Percentiles rank a stretch among this genome's conserved stretches.
phyloP scores from a whole-genome alignment of 306 rosid genomes.

The Rubus parviflorus region DNA sequence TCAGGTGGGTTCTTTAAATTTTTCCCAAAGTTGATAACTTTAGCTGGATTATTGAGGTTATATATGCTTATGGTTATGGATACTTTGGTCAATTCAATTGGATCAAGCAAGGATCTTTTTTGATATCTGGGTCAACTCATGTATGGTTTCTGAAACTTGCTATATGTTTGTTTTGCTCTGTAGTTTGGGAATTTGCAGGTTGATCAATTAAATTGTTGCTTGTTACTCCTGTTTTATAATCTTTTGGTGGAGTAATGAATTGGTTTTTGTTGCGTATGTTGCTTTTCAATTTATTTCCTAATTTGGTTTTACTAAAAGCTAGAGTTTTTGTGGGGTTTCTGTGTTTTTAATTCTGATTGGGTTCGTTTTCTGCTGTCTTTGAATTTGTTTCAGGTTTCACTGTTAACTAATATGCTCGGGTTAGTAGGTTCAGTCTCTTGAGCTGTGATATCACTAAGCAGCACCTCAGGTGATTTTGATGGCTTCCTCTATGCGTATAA shows the following conservation, averaged over 20 bases:
- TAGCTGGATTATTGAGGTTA: conserved; percentile 2
- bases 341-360: neutral
- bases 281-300: conserved; percentile 13
- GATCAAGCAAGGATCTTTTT: neutral
- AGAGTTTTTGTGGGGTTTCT: neutral
- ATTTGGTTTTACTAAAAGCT: conserved; percentile 4
- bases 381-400: conserved; percentile 10
- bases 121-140: conserved; percentile 18
- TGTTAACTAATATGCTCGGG: conserved; percentile 4
- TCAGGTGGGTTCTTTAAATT: conserved; percentile 32
- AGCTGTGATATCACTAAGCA: conserved; percentile 10
- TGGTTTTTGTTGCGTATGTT: conserved; percentile 2
- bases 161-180: neutral
- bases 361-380: neutral
- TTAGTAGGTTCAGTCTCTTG: conserved; percentile 16
- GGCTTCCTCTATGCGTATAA: conserved; percentile 34
- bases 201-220: conserved; percentile 8
- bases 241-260: conserved; percentile 1
- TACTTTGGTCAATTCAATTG: conserved; percentile 25
- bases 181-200: conserved; percentile 9
- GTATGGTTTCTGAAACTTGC: neutral
- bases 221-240: neutral
- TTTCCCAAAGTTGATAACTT: neutral
- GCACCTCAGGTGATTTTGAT: conserved; percentile 14
- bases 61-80: neutral